Conservation (phyloP, 2,329 filamentous ascomycete genomes). For the Venturia effusa region DNA sequence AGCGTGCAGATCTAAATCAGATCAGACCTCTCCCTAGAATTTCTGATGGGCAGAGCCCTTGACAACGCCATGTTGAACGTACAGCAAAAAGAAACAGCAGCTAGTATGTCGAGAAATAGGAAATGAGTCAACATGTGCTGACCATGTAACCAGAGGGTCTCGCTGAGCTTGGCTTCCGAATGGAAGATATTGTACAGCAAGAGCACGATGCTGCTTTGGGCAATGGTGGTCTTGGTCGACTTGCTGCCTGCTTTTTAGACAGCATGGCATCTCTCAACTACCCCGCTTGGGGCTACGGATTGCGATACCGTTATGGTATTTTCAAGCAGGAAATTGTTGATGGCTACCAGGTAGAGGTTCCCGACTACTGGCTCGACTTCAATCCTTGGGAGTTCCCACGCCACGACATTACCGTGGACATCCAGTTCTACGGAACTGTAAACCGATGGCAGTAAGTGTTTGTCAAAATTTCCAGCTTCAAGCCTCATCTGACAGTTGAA, state of each 20-base stretch:
- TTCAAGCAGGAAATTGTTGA: constrained; percentile 99
- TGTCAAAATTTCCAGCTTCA: not conserved
- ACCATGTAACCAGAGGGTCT: constrained; percentile 55
- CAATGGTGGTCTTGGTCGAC: constrained; percentile 87
- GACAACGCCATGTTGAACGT: constrained; percentile 99
- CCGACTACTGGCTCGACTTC: constrained; percentile 98
- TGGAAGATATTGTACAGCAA: constrained; percentile 89
- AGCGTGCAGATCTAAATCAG: not conserved
- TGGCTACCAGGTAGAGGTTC: constrained; percentile 95
- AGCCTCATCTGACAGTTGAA: constrained; percentile 16
- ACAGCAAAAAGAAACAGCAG: constrained; percentile 73
- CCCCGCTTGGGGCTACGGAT: constrained; percentile 92
- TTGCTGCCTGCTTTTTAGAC: constrained; percentile 95
- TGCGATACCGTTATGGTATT: constrained; percentile 87
- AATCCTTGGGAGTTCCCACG: constrained; percentile 98
- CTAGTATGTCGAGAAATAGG: constrained; percentile 44
- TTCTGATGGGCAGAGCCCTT: constrained; percentile 89
- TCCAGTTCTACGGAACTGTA: constrained; percentile 90
- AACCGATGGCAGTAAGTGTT: constrained; percentile 46
- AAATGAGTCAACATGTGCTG: constrained; percentile 13
- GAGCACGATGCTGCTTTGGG: constrained; percentile 94
- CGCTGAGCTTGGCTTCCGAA: constrained; percentile 81
- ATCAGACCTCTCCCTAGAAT: constrained; percentile 81
- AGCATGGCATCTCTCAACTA: constrained; percentile 91
- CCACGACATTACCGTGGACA: constrained; percentile 89